A percentile compares a stretch with the other conserved stretches of the same genome.
Conservation (phyloP, 108 stramenopile genomes). For the Nitzschia inconspicua region DNA sequence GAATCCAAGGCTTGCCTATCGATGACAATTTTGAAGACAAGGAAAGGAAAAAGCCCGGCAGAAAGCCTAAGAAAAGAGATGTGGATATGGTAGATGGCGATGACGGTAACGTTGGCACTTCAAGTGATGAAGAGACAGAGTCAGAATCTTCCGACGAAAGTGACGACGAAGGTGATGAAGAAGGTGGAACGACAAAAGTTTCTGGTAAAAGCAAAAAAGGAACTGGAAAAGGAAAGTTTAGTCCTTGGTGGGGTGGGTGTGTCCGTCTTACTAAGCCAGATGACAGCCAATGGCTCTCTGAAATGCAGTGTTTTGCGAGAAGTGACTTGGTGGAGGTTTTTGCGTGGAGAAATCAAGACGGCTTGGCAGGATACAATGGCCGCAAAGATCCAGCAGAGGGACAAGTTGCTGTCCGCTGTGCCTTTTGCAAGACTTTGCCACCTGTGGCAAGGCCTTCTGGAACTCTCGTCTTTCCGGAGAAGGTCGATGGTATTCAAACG, state of each 20-base stretch:
- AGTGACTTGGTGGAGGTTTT: conserved; percentile 78
- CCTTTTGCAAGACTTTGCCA: conserved; percentile 58
- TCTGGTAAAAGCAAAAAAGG: conserved; percentile 22
- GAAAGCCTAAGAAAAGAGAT: conserved; percentile 27
- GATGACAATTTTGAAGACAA: conserved; percentile 36
- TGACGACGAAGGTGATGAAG: conserved; percentile 28
- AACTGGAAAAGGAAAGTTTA: conserved; percentile 32
- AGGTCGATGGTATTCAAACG: conserved; percentile 47
- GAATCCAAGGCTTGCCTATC: conserved; percentile 72
- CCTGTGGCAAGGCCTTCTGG: conserved; percentile 43
- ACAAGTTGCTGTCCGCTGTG: conserved; percentile 79
- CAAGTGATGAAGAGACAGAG: conserved; percentile 34
- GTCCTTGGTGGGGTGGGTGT: conserved; percentile 44
- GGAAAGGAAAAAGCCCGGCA: conserved; percentile 38
- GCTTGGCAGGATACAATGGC: conserved; percentile 43
- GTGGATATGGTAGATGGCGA: background rate
- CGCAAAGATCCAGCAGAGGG: conserved; percentile 52
- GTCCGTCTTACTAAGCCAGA: conserved; percentile 70
- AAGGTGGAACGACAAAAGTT: conserved; percentile 14
- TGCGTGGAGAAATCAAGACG: conserved; percentile 50
- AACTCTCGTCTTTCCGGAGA: conserved; percentile 63
- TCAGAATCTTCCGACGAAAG: conserved; percentile 29
- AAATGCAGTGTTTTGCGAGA: conserved; percentile 74
- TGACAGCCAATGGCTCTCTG: conserved; percentile 77
- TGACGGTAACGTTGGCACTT: conserved; percentile 36